These are phyloP conservation scores for Penicillium thymicola DNA, from an alignment of 2,329 filamentous ascomycete genomes.

Conservation along the genomic window DNA sequence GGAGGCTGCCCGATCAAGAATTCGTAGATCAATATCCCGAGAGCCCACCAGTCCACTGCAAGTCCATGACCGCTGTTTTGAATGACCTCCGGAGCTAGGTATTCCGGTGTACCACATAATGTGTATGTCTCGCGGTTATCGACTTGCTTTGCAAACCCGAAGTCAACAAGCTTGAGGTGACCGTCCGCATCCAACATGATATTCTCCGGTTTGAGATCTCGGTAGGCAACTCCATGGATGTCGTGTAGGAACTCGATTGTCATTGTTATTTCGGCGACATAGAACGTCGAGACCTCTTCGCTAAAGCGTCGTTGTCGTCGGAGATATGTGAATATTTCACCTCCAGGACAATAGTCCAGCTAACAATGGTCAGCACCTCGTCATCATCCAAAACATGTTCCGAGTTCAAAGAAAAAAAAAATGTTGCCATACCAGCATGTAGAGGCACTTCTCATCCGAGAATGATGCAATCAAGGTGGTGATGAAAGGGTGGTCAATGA, in stretches of 20 bases:
- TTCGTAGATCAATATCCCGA: constrained; percentile 65
- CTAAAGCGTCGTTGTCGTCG: constrained; percentile 61
- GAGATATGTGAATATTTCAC: constrained; percentile 65
- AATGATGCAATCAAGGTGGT: constrained; percentile 64
- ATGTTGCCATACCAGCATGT: constrained; percentile 47
- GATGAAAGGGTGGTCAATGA: constrained; percentile 64
- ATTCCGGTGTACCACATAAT: constrained; percentile 64
- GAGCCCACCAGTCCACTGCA: constrained; percentile 67
- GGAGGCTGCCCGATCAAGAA: constrained; percentile 66
- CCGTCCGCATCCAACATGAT: constrained; percentile 64
- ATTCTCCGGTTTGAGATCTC: constrained; percentile 65
- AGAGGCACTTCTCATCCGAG: constrained; percentile 59
- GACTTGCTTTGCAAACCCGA: constrained; percentile 66
- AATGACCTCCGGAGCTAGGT: constrained; percentile 65
- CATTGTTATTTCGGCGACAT: constrained; percentile 64
- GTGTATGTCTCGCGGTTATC: constrained; percentile 59
- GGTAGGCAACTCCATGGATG: constrained; percentile 61
- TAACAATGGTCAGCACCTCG: constrained; percentile 30
- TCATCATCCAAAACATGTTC: neutral
- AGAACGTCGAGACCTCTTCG: constrained; percentile 61
- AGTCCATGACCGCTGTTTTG: constrained; percentile 63
- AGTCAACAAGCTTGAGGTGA: constrained; percentile 65
- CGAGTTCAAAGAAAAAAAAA: neutral
- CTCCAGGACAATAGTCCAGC: constrained; percentile 66
- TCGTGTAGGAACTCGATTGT: constrained; percentile 65